Evolutionary conservation across 1,284 basidiomycete species (phyloP).

Genomic region (Lignosus rhinocerotis): DNA sequence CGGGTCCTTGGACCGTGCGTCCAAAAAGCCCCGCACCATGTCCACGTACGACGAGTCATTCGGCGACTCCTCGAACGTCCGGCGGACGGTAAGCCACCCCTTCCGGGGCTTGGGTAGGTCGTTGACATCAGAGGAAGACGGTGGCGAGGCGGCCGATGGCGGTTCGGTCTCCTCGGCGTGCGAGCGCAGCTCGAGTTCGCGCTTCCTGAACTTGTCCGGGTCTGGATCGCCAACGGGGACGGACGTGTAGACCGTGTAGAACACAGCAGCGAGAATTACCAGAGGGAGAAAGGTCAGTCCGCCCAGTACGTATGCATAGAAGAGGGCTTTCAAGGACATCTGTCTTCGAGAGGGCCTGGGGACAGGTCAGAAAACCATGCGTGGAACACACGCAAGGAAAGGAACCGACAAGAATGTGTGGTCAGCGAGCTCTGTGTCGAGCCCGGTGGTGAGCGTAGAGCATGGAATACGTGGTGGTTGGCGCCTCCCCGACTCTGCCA

Average conservation of each 20-base stretch:
- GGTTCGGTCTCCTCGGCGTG: slow-evolving; percentile 34
- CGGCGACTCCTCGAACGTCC: slow-evolving; percentile 70
- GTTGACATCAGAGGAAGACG: slow-evolving; percentile 43
- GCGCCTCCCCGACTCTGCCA: slow-evolving; percentile 8
- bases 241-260: slow-evolving; percentile 73
- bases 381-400: background rate
- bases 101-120: slow-evolving; percentile 69
- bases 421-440: slow-evolving; percentile 19
- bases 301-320: slow-evolving; percentile 85
- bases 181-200: slow-evolving; percentile 27
- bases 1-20: slow-evolving; percentile 76
- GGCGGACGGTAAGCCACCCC: slow-evolving; percentile 84
- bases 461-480: slow-evolving; percentile 26
- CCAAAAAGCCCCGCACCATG: slow-evolving; percentile 70
- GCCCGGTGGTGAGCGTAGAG: slow-evolving; percentile 19
- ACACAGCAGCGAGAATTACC: slow-evolving; percentile 54
- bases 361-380: background rate
- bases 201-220: slow-evolving; percentile 31
- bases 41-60: slow-evolving; percentile 68
- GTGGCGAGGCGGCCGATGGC: slow-evolving; percentile 26
- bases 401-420: slow-evolving; percentile 5
- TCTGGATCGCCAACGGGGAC: slow-evolving; percentile 64
- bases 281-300: slow-evolving; percentile 86
- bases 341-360: slow-evolving; percentile 3
- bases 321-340: slow-evolving; percentile 65